Percentiles rank a stretch among this genome's conserved stretches.
These are phyloP conservation scores for Termitomyces sp. DNA, from an alignment of 768 basidiomycete species.

Conservation along the genomic window DNA sequence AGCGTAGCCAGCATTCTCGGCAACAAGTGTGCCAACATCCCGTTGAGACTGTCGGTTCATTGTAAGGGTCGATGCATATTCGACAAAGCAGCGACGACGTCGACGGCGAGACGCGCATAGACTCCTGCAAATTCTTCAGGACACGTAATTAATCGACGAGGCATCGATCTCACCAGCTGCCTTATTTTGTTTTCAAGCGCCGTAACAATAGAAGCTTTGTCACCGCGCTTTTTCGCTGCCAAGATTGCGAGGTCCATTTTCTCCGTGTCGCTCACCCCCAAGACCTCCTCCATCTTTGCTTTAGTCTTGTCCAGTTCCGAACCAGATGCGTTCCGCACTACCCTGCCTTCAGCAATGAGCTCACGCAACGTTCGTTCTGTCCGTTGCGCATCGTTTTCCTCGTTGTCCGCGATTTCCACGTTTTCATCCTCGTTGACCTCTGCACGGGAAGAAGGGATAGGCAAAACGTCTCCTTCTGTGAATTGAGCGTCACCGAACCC, in stretches of 20 bases:
- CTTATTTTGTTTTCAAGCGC: constrained; percentile 64
- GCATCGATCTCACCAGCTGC: constrained; percentile 39
- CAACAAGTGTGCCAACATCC: constrained; percentile 91
- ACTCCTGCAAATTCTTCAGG: constrained; percentile 34
- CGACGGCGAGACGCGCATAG: constrained; percentile 35
- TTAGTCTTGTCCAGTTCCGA: constrained; percentile 20
- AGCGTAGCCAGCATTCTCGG: constrained; percentile 79
- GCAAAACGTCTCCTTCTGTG: constrained; percentile 66
- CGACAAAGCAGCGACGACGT: constrained; percentile 54
- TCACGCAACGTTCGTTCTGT: constrained; percentile 42
- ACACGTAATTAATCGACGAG: not conserved
- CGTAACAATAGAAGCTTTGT: constrained; percentile 42
- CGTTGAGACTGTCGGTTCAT: constrained; percentile 75
- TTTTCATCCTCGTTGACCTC: constrained; percentile 35
- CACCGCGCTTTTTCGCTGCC: constrained; percentile 44
- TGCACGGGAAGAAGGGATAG: constrained; percentile 21
- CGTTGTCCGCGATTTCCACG: constrained; percentile 39
- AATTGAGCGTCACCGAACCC: constrained; percentile 73
- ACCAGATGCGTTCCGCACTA: constrained; percentile 22
- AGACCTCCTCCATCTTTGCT: constrained; percentile 34
- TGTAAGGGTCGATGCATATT: constrained; percentile 76
- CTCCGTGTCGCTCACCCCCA: constrained; percentile 40
- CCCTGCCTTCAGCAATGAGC: constrained; percentile 51
- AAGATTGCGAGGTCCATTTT: constrained; percentile 47
- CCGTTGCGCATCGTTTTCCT: constrained; percentile 27